phyloP scores from a whole-genome alignment of 148 eudicot species.

The Diospyros kaki region DNA sequence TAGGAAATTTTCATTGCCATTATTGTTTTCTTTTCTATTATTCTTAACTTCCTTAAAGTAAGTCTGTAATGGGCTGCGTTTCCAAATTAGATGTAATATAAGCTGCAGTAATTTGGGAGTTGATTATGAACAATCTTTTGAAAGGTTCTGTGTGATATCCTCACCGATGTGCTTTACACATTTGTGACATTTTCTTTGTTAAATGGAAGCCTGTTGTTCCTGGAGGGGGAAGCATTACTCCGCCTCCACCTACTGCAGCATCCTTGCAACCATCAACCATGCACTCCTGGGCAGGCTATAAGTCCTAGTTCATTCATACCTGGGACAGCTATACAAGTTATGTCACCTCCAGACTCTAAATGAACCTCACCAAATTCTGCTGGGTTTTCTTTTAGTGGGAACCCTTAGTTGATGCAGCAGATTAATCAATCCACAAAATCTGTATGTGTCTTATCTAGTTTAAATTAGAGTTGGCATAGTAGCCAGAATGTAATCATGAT shows the following conservation, averaged over 20 bases:
- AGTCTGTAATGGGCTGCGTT: not conserved
- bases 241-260: constrained; percentile 13
- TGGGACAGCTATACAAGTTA: constrained; percentile 20
- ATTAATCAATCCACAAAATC: constrained; percentile 16
- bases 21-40: not conserved
- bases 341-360: constrained; percentile 23
- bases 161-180: not conserved
- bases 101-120: not conserved
- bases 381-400: constrained; percentile 30
- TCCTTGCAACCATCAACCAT: constrained; percentile 38
- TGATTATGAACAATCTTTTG: not conserved
- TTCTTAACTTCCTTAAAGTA: not conserved
- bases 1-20: not conserved
- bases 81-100: not conserved
- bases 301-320: constrained; percentile 24
- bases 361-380: constrained; percentile 25
- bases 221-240: constrained; percentile 12
- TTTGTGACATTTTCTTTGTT: constrained; percentile 6
- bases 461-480: not conserved
- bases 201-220: constrained; percentile 17
- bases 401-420: constrained; percentile 15
- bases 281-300: constrained; percentile 28
- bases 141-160: not conserved
- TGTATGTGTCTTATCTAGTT: constrained; percentile 16
- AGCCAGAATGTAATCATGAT: not conserved